Percentiles rank a stretch among this genome's conserved stretches.
phyloP scores from a whole-genome alignment of 306 rosid genomes.

The Purshia tridentata region DNA sequence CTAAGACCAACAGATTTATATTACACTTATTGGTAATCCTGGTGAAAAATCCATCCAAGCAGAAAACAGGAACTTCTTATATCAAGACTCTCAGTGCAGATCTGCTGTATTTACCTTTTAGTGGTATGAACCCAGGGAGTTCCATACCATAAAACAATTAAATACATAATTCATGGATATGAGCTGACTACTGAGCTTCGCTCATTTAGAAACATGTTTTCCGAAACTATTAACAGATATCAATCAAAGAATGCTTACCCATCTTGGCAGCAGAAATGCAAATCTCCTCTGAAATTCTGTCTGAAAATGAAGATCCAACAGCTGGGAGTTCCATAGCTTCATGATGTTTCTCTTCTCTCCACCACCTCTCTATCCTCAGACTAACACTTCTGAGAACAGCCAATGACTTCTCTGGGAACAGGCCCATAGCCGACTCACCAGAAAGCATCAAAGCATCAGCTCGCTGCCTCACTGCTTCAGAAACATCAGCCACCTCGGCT shows the following conservation, averaged over 20 bases:
- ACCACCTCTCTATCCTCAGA: constrained; percentile 96
- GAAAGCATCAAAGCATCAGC: constrained; percentile 99
- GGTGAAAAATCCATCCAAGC: not conserved
- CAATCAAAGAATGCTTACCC: constrained; percentile 59
- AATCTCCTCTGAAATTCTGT: constrained; percentile 86
- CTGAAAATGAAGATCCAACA: constrained; percentile 75
- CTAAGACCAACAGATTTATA: not conserved
- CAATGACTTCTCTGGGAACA: constrained; percentile 93
- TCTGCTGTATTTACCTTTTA: not conserved
- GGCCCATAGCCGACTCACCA: constrained; percentile 99
- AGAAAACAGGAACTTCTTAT: not conserved
- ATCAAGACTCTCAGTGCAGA: not conserved
- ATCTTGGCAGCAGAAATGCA: constrained; percentile 96
- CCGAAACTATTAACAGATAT: constrained; percentile 2
- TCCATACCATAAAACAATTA: not conserved
- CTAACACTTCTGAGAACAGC: constrained; percentile 94
- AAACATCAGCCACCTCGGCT: constrained; percentile 99
- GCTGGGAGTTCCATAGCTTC: constrained; percentile 74
- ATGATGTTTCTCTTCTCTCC: constrained; percentile 93
- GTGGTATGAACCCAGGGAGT: constrained; percentile 3
- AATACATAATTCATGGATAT: not conserved
- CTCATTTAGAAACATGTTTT: not conserved
- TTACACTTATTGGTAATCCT: not conserved
- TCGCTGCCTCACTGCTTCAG: constrained; percentile 98
- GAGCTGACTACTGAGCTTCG: not conserved